Conservation (phyloP, 2,329 filamentous ascomycete species). For the Aspergillus pseudoviridinutans region DNA sequence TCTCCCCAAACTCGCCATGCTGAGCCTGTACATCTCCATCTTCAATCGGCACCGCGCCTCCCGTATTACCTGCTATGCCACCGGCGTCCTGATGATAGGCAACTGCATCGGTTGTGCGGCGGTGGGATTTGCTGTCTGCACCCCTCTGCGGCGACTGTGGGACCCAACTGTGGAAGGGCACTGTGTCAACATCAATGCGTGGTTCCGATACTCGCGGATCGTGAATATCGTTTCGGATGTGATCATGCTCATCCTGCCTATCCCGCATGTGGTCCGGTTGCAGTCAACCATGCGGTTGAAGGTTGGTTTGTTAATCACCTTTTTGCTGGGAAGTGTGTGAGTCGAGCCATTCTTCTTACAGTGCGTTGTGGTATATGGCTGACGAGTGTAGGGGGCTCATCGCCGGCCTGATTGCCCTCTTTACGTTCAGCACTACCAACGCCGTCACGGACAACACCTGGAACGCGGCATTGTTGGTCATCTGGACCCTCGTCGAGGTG, state of each 20-base stretch:
- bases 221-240: slow-evolving; percentile 38
- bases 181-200: slow-evolving; percentile 24
- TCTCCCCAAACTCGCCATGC: slow-evolving; percentile 1
- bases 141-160: slow-evolving; percentile 3
- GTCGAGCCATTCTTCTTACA: background rate
- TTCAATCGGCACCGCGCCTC: background rate
- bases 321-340: background rate
- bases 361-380: background rate
- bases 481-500: background rate
- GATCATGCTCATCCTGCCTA: slow-evolving; percentile 30
- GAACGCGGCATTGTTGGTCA: background rate
- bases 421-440: background rate
- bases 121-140: background rate
- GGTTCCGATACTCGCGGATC: slow-evolving; percentile 29
- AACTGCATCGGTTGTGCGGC: slow-evolving; percentile 4
- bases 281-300: slow-evolving; percentile 74
- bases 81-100: background rate
- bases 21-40: slow-evolving; percentile 3
- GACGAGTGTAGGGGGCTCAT: background rate
- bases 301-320: slow-evolving; percentile 53
- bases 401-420: background rate
- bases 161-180: background rate
- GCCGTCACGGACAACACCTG: background rate
- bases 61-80: slow-evolving; percentile 2
- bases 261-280: slow-evolving; percentile 56